Conservation (phyloP, 441 rosid species). For the Jatropha podagrica region DNA sequence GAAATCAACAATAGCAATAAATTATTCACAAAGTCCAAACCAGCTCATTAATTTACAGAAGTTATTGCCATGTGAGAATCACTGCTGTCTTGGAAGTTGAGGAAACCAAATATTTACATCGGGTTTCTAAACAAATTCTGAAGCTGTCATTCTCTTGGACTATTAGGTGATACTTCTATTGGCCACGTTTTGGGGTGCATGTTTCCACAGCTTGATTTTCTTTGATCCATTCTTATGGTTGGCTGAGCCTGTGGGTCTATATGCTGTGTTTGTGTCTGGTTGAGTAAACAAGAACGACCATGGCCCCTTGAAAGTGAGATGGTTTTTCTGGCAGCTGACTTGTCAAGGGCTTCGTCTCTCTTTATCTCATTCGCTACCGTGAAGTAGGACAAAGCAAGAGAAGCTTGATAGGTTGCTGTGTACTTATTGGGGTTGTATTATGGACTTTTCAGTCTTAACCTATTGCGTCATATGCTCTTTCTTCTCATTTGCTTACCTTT, state of each 20-base stretch:
- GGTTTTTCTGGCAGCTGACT: slow-evolving; percentile 5
- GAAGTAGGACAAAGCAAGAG: background rate
- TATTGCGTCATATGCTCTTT: too few relatives aligned
- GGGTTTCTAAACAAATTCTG: background rate
- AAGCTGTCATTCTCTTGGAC: background rate
- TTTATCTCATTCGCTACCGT: background rate
- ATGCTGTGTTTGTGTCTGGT: background rate
- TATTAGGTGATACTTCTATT: slow-evolving; percentile 8
- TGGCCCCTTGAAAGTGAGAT: slow-evolving; percentile 21
- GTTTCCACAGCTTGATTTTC: background rate
- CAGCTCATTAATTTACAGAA: slow-evolving; percentile 4
- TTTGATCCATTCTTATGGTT: background rate
- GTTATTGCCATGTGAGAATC: background rate
- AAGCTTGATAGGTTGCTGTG: background rate
- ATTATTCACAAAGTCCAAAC: background rate
- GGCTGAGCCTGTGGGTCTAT: background rate
- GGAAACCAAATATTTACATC: background rate
- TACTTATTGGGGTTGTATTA: background rate
- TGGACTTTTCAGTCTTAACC: background rate
- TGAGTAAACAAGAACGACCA: background rate
- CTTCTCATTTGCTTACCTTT: background rate
- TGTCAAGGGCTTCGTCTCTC: background rate
- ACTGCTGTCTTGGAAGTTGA: slow-evolving; percentile 5
- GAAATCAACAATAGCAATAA: slow-evolving; percentile 37
- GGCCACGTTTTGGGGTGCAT: background rate